phyloP scores from a whole-genome alignment of 805 yeast genomes.

The Schizosaccharomyces cryophilus region DNA sequence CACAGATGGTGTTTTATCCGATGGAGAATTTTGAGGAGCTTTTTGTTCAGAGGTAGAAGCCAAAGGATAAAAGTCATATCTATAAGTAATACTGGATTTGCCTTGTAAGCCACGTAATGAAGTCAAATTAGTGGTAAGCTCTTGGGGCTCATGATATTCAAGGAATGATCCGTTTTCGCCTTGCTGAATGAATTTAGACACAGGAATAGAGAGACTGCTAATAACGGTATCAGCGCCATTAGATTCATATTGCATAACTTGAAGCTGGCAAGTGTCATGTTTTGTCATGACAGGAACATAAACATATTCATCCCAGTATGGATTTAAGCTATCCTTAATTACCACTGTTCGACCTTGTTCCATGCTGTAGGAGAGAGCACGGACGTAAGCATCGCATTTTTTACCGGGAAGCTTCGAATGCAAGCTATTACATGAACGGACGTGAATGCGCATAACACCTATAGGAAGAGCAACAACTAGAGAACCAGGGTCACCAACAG shows the following conservation, averaged over 20 bases:
- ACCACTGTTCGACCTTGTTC: constrained; percentile 57
- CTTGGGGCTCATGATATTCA: neutral
- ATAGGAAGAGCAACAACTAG: constrained; percentile 82
- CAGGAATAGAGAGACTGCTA: neutral
- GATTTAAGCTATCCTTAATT: constrained; percentile 39
- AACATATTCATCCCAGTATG: constrained; percentile 63
- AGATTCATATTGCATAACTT: neutral
- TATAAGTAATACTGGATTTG: neutral
- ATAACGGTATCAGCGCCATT: neutral
- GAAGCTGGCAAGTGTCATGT: neutral
- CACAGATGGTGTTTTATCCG: neutral
- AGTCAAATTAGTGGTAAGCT: neutral
- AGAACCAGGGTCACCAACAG: constrained; percentile 36
- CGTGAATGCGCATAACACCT: constrained; percentile 56
- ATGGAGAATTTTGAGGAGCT: neutral
- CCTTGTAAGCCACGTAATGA: neutral
- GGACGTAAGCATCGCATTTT: constrained; percentile 73
- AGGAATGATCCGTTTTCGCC: neutral
- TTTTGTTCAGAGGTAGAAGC: neutral
- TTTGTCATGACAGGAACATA: constrained; percentile 45
- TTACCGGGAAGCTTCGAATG: constrained; percentile 48
- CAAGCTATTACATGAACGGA: constrained; percentile 48
- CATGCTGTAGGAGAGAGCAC: constrained; percentile 53
- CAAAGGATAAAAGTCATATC: neutral
- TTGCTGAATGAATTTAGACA: neutral